Percentiles rank a stretch among this genome's conserved stretches.
These are phyloP conservation scores for Triticum urartu DNA, from an alignment of 176 grass and related monocot species.

Conservation along the genomic window DNA sequence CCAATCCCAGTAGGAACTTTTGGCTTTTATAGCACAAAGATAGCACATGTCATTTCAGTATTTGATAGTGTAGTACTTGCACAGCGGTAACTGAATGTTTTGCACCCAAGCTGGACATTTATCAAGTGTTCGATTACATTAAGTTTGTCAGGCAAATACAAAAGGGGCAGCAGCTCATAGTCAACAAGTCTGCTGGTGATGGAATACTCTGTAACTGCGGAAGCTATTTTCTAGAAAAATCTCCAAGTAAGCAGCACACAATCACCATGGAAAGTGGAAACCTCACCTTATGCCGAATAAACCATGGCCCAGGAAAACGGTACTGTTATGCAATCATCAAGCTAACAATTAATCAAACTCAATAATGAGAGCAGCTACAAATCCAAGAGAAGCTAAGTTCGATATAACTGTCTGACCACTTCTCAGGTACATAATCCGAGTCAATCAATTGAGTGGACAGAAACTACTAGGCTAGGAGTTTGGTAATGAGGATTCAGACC, in stretches of 20 bases:
- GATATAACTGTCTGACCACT: neutral
- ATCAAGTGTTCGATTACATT: neutral
- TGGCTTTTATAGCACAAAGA: neutral
- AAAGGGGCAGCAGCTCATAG: neutral
- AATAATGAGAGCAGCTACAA: neutral
- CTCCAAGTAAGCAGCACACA: neutral
- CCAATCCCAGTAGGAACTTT: neutral
- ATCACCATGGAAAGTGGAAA: slow-evolving; percentile 3
- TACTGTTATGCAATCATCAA: neutral
- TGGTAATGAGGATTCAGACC: neutral
- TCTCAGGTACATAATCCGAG: neutral
- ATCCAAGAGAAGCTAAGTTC: neutral
- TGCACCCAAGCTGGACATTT: neutral
- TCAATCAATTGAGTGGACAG: neutral
- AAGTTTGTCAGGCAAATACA: neutral
- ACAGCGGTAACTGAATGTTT: neutral
- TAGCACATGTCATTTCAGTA: slow-evolving; percentile 10
- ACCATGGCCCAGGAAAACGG: neutral
- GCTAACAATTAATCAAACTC: neutral
- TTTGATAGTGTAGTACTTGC: neutral
- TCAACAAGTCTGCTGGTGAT: neutral
- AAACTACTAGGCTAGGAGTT: neutral
- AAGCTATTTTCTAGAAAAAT: neutral
- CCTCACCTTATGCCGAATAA: neutral
- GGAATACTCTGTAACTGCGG: neutral